These are phyloP conservation scores for Emergomyces pasteurianus DNA, from an alignment of 2,329 filamentous ascomycete species.

Conservation along the genomic window DNA sequence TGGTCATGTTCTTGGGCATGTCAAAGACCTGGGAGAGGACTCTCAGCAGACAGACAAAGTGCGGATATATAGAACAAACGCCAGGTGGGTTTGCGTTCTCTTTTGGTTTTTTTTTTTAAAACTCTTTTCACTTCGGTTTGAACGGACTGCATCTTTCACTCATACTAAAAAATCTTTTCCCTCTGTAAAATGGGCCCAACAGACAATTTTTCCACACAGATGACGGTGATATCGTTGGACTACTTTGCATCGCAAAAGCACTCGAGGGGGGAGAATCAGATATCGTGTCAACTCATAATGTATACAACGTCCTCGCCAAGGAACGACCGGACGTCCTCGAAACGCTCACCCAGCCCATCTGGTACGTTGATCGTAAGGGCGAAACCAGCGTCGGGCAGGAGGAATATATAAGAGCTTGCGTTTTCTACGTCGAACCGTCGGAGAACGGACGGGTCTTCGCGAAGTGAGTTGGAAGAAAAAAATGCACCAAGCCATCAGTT, in stretches of 20 bases:
- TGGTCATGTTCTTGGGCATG: constrained; percentile 77
- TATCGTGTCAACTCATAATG: constrained; percentile 63
- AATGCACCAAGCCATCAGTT: too few relatives aligned
- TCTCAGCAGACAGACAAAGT: constrained; percentile 71
- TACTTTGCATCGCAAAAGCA: constrained; percentile 68
- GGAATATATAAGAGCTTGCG: constrained; percentile 57
- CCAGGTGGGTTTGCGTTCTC: constrained; percentile 35
- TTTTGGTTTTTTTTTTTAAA: too few relatives aligned
- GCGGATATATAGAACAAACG: constrained; percentile 81
- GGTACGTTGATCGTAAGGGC: constrained; percentile 89
- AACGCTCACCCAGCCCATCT: constrained; percentile 62
- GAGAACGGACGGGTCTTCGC: constrained; percentile 57
- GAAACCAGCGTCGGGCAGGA: constrained; percentile 65
- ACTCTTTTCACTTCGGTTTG: not conserved
- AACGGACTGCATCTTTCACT: not conserved
- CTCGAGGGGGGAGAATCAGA: constrained; percentile 76
- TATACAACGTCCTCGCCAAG: constrained; percentile 67
- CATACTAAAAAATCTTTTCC: not conserved
- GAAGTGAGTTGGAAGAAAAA: constrained; percentile 40
- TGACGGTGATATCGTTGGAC: constrained; percentile 68
- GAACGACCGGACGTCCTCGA: constrained; percentile 69
- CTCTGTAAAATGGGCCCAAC: not conserved
- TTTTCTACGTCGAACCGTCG: constrained; percentile 65
- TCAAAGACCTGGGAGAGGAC: constrained; percentile 80
- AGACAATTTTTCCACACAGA: constrained; percentile 79